Conservation (phyloP, 2,329 filamentous ascomycete species). For the Akanthomyces uredinophilus region DNA sequence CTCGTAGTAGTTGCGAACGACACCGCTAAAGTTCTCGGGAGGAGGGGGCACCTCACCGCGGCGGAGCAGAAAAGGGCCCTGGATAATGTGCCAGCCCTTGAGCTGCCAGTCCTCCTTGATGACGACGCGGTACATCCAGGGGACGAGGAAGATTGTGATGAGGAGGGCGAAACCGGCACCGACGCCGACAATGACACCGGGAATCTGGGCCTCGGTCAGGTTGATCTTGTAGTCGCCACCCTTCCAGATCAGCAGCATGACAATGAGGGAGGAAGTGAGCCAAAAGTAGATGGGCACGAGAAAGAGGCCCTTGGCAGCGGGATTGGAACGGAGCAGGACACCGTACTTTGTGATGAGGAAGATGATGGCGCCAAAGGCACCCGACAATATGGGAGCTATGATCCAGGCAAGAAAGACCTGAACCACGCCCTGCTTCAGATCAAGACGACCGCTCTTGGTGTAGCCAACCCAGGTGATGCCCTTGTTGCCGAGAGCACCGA, state of each 20-base stretch:
- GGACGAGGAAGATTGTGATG: conserved; percentile 49
- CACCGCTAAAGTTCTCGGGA: conserved; percentile 37
- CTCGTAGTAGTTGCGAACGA: conserved; percentile 50
- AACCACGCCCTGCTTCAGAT: conserved; percentile 45
- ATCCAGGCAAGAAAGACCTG: conserved; percentile 58
- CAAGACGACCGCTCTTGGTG: conserved; percentile 30
- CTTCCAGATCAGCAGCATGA: conserved; percentile 58
- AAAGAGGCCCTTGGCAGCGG: conserved; percentile 47
- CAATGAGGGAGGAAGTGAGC: conserved; percentile 48
- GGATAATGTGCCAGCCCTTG: conserved; percentile 47
- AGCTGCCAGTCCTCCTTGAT: conserved; percentile 58
- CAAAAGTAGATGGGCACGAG: conserved; percentile 53
- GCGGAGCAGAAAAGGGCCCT: conserved; percentile 48
- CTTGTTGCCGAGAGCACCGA: conserved; percentile 46
- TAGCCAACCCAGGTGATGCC: conserved; percentile 51
- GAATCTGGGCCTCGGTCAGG: conserved; percentile 43
- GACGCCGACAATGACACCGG: conserved; percentile 49
- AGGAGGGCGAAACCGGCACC: conserved; percentile 46
- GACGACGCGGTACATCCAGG: conserved; percentile 54
- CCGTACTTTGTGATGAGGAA: conserved; percentile 53
- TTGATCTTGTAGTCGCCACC: conserved; percentile 41
- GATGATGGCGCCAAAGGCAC: conserved; percentile 46
- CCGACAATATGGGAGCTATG: conserved; percentile 54
- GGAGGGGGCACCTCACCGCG: conserved; percentile 36
- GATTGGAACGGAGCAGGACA: conserved; percentile 49